Evolutionary conservation across 2,329 filamentous ascomycete genomes (phyloP).

Genomic region (Pezicula neosporulosa): DNA sequence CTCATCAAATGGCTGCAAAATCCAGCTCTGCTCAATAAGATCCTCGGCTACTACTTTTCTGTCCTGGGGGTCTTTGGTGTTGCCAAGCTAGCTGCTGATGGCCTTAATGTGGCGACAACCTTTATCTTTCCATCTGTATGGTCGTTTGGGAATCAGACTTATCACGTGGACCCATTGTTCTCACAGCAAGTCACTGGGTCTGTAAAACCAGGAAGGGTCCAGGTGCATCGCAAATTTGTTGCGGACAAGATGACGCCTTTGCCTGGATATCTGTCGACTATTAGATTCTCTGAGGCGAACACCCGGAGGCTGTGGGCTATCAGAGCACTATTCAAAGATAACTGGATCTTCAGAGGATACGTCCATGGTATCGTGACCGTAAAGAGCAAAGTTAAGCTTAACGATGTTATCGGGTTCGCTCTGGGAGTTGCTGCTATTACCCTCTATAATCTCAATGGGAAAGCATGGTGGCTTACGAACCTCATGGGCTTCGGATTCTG

Average conservation of each 20-base stretch:
- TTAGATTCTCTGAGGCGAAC: constrained; percentile 23
- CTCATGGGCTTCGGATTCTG: constrained; percentile 83
- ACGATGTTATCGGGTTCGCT: constrained; percentile 23
- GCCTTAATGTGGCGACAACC: constrained; percentile 58
- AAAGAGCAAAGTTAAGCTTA: constrained; percentile 18
- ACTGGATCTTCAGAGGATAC: constrained; percentile 41
- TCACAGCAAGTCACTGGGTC: constrained; percentile 21
- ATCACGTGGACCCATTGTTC: constrained; percentile 36
- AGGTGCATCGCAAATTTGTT: constrained; percentile 11
- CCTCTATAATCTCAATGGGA: constrained; percentile 23
- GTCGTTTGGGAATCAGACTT: constrained; percentile 45
- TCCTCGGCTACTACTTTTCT: constrained; percentile 82
- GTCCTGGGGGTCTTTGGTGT: constrained; percentile 75
- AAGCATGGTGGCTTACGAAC: constrained; percentile 62
- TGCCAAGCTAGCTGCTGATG: constrained; percentile 69
- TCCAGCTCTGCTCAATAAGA: constrained; percentile 74
- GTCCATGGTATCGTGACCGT: constrained; percentile 18
- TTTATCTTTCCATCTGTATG: constrained; percentile 75
- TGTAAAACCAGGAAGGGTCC: constrained; percentile 7
- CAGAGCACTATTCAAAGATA: constrained; percentile 45
- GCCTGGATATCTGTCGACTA: constrained; percentile 33
- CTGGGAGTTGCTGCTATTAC: constrained; percentile 21
- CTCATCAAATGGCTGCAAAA: constrained; percentile 87
- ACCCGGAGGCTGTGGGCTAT: constrained; percentile 43
- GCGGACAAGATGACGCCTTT: constrained; percentile 34